These are phyloP conservation scores for Alternaria conjuncta DNA, from an alignment of 2,329 filamentous ascomycete genomes.

Conservation along the genomic window DNA sequence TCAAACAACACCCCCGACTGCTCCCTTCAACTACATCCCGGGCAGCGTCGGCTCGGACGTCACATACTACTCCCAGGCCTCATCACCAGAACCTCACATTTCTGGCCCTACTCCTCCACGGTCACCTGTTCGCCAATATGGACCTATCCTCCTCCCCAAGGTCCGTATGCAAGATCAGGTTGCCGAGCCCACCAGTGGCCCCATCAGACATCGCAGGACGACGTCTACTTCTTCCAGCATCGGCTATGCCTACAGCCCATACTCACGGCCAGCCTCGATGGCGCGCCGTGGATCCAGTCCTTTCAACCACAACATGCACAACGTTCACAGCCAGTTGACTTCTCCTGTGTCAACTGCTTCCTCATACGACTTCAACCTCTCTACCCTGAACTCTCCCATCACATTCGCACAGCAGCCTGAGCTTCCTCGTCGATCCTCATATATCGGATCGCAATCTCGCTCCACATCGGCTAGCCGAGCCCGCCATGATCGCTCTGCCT, in stretches of 20 bases:
- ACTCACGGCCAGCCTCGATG: constrained; percentile 52
- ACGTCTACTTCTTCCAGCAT: constrained; percentile 59
- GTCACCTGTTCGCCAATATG: constrained; percentile 78
- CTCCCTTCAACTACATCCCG: constrained; percentile 47
- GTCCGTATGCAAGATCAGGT: constrained; percentile 85
- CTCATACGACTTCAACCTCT: constrained; percentile 49
- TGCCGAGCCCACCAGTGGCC: constrained; percentile 63
- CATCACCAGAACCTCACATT: constrained; percentile 71
- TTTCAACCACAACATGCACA: constrained; percentile 44
- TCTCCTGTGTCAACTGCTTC: constrained; percentile 52
- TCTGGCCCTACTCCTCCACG: constrained; percentile 72
- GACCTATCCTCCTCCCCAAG: constrained; percentile 81
- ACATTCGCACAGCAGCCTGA: constrained; percentile 50
- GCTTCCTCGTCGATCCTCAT: constrained; percentile 44
- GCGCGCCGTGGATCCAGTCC: constrained; percentile 56
- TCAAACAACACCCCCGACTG: constrained; percentile 54
- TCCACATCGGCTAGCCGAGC: constrained; percentile 66
- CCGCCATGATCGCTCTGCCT: constrained; percentile 62
- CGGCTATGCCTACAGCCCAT: constrained; percentile 57
- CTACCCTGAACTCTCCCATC: constrained; percentile 70
- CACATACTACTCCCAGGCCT: constrained; percentile 69
- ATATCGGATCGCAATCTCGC: constrained; percentile 53
- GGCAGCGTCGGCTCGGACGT: constrained; percentile 59
- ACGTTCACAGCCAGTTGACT: constrained; percentile 47
- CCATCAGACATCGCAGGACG: constrained; percentile 64